Base-by-base conservation (phyloP, 257 asterid genomes). In the Oldenlandia corymbosa region DNA sequence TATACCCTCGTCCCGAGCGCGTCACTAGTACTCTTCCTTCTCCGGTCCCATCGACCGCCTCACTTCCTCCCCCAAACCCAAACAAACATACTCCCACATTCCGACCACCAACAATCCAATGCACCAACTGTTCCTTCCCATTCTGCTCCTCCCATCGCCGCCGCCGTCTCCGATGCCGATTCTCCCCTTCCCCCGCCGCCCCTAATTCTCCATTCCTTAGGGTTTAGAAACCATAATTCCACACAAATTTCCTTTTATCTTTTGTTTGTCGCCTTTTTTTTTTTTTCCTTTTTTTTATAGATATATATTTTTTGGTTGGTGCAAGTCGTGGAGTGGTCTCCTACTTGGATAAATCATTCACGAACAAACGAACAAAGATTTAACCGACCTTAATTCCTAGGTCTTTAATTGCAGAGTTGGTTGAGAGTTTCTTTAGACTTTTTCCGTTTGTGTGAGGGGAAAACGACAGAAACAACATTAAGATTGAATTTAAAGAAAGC, bases 1-100 rank as follows among this genome's bases (percentile, higher is more conserved):
- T 17, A 1, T 59, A n/a, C 61, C 72, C 72, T 51, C 41, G 0
- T 4, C 41, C 39, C 20, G 24, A 18, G 7, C 32, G 60, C 72
- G 45, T 68, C 58, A 47, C 52, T 49, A 67, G 23, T 32, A 46
- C 39, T n/a, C 32, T 7, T 21, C 32, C 60, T 52, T 43, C 64
- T 57, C 36, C 51, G 23, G 50, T 57, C 16, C 51, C 51, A 34
- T 76, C 74, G 68, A 68, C 77, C 74, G 71, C 68, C 60, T 59
- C 68, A 20, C 13, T 34, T 66, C 16, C 69, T 32, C 50, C 48
- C 48, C 18, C n/a, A 43, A 34, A 34, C 39, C 39, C 39, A 34
- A 34, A 43, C 12, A 17, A 8, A 46, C 51, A 5, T 2, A 26
- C 26, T 14, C n/a, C n/a, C n/a, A n/a, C n/a, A 9, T 66, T 64